Percentiles rank a stretch among this genome's conserved stretches.
Evolutionary conservation across 2,329 filamentous ascomycete genomes (phyloP).

Genomic region (Pyrenochaeta sp.): DNA sequence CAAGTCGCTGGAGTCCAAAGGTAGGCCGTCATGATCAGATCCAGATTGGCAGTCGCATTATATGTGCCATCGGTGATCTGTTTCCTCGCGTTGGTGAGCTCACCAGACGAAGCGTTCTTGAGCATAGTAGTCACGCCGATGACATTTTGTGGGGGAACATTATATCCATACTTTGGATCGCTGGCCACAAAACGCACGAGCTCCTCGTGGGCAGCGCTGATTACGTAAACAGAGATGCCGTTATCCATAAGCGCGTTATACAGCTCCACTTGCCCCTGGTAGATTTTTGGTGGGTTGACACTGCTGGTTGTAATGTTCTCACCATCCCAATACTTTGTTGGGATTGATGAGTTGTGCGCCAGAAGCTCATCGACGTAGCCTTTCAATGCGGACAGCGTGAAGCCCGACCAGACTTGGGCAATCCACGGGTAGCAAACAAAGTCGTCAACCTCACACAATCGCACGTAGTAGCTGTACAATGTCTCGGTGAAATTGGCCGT

Average conservation of each 20-base stretch:
- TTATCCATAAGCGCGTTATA: conserved; percentile 42
- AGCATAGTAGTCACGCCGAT: conserved; percentile 42
- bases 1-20: conserved; percentile 43
- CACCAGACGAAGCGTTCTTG: conserved; percentile 34
- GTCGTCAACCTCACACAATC: conserved; percentile 40
- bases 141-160: conserved; percentile 40
- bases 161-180: conserved; percentile 44
- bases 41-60: conserved; percentile 32
- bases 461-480: conserved; percentile 42
- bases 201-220: conserved; percentile 41
- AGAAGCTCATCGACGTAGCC: conserved; percentile 41
- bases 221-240: conserved; percentile 41
- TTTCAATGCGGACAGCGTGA: conserved; percentile 36
- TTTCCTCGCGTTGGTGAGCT: conserved; percentile 35
- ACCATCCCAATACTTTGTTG: conserved; percentile 36
- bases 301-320: conserved; percentile 27
- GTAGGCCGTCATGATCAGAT: conserved; percentile 36
- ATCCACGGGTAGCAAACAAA: conserved; percentile 43
- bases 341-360: conserved; percentile 34
- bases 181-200: conserved; percentile 44
- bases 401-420: conserved; percentile 39
- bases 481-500: conserved; percentile 41
- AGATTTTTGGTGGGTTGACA: conserved; percentile 34
- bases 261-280: conserved; percentile 36
- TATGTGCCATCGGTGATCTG: conserved; percentile 38